Base-by-base conservation (phyloP, 2,329 filamentous ascomycete species). In the Nannizziopsis arthrosporioides region DNA sequence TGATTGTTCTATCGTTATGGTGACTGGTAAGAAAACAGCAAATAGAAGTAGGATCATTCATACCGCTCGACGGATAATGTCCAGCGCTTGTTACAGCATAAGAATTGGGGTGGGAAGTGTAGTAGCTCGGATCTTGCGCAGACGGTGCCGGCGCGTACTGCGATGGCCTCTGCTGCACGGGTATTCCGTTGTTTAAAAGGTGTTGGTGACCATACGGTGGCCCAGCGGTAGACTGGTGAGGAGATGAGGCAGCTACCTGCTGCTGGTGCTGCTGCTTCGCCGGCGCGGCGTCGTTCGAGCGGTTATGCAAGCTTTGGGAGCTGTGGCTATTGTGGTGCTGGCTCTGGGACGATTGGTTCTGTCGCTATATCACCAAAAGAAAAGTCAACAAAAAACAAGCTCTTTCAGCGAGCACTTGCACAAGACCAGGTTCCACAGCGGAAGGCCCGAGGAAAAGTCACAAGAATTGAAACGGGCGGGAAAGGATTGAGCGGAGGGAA, bases 41-140 rank as follows among this genome's bases (percentile, higher is more conserved):
- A 45, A 37, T 17, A n/a, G 31, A 45, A 31, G n/a, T n/a, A n/a
- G 35, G 15, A 2, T 39, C 18, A 45, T 53, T 74, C 82, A 74
- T 71, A 92, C 86, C 85, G 73, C 85, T 84, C 63, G 87, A 86
- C 55, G 85, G 82, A 68, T 94, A 94, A 70, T 84, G 84, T 68
- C 83, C 85, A 52, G 83, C 79, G 69, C 83, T 86, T 57, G 85
- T 81, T 48, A 85, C 83, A 69, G 83, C 88, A 71, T 94, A 94
- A 9, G 85, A 79, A 64, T 81, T 86, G 54, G 84, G 78, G 63
- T 92, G 85, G 50, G 83, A 78, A 62, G 84, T 80, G 68, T 90
- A 94, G 59, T 77, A 80, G 40, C 80, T 75, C 45, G 84, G 70
- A 57, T 93, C 84, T 60, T 80, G 78, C 18, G 43, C 34, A 38